phyloP scores from a whole-genome alignment of 495 filamentous ascomycete species.

The Cercophora samala region DNA sequence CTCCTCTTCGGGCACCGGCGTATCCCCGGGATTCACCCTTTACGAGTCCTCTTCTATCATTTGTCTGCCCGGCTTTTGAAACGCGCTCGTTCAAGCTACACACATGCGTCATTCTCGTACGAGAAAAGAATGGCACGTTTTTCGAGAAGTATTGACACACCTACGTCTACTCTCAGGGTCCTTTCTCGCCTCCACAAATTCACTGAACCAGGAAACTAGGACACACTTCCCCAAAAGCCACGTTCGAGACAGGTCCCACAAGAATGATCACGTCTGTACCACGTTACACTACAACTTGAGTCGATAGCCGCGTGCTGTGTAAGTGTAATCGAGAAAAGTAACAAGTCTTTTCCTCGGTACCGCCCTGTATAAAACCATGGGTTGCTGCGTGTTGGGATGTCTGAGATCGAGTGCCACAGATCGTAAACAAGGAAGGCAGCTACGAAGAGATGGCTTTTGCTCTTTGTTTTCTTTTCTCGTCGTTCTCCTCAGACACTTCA shows the following conservation, averaged over 20 bases:
- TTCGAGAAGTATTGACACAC: not conserved
- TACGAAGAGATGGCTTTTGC: no score
- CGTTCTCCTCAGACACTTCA: no score
- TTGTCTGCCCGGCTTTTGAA: not conserved
- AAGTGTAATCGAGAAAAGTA: not conserved
- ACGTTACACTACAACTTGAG: not conserved
- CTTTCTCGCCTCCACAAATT: not conserved
- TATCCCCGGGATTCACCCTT: not conserved
- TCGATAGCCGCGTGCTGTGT: not conserved
- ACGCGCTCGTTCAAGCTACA: not conserved
- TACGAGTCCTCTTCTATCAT: not conserved
- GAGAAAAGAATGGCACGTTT: not conserved
- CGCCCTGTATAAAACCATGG: not conserved
- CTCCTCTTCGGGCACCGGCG: not conserved
- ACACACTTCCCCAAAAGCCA: not conserved
- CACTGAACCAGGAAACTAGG: not conserved
- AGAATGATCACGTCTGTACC: not conserved
- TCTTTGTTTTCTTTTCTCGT: not conserved
- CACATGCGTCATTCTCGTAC: not conserved
- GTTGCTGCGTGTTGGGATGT: conserved; percentile 9
- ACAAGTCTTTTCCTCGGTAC: not conserved
- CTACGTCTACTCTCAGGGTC: no score
- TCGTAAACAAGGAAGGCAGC: conserved; percentile 3
- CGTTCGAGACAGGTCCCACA: not conserved
- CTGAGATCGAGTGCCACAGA: conserved; percentile 24